Evolutionary conservation across 306 rosid species (phyloP).

Genomic region (Adenanthera pavonina): DNA sequence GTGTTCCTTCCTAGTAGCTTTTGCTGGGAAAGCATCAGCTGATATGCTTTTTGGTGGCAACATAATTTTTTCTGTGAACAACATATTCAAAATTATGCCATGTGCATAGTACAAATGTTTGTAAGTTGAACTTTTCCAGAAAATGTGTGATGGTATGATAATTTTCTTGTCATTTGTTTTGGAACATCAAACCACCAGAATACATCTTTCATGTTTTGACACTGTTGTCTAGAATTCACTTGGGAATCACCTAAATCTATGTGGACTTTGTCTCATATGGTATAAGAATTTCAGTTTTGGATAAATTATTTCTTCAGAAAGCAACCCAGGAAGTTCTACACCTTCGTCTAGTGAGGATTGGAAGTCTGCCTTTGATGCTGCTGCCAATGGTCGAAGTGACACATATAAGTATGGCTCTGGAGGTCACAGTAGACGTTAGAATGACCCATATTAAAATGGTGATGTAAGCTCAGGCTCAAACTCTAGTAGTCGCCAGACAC

Average conservation of each 20-base stretch:
- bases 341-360: constrained; percentile 57
- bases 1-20: too few species aligned
- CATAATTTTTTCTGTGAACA: background rate
- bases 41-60: background rate
- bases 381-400: constrained; percentile 49
- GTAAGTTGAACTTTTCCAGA: constrained; percentile 14
- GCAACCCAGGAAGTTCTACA: constrained; percentile 48
- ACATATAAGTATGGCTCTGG: constrained; percentile 53
- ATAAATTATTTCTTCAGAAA: constrained; percentile 43
- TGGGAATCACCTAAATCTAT: constrained; percentile 33
- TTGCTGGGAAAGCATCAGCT: background rate
- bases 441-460: constrained; percentile 59
- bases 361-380: constrained; percentile 63
- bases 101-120: background rate
- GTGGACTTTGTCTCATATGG: background rate
- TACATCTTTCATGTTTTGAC: background rate
- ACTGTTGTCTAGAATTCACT: constrained; percentile 6
- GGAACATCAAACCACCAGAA: too few species aligned
- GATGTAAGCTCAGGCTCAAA: constrained; percentile 49
- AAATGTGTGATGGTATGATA: constrained; percentile 22
- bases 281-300: constrained; percentile 15
- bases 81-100: background rate
- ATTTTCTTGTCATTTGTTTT: constrained; percentile 3
- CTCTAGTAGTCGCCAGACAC: constrained; percentile 56
- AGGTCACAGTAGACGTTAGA: constrained; percentile 59